These are phyloP conservation scores for Glycyrrhiza uralensis DNA, from an alignment of 306 rosid genomes.

Conservation along the genomic window DNA sequence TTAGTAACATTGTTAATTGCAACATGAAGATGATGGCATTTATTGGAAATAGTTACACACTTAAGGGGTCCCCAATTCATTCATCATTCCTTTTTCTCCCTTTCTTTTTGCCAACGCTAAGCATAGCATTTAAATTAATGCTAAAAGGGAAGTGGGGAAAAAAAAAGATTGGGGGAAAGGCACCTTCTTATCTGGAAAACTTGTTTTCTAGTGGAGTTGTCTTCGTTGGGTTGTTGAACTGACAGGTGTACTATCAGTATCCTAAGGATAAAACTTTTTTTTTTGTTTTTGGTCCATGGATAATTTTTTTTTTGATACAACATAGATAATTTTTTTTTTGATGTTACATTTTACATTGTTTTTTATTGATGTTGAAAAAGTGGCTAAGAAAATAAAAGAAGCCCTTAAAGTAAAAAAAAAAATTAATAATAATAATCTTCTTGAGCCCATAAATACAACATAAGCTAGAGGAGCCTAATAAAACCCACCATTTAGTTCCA, in stretches of 20 bases:
- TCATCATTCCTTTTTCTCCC: neutral
- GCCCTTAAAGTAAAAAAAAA: slow-evolving; percentile 5
- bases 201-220: slow-evolving; percentile 38
- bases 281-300: neutral
- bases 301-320: neutral
- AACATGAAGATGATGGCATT: slow-evolving; percentile 8
- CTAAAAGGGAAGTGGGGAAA: slow-evolving; percentile 24
- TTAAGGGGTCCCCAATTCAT: neutral
- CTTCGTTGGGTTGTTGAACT: slow-evolving; percentile 35
- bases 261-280: neutral
- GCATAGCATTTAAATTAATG: slow-evolving; percentile 22
- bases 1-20: neutral
- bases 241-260: slow-evolving; percentile 28
- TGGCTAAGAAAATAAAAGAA: slow-evolving; percentile 32
- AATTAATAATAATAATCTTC: slow-evolving; percentile 7
- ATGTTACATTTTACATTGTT: neutral
- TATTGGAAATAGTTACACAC: neutral
- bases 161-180: slow-evolving; percentile 3
- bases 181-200: slow-evolving; percentile 28
- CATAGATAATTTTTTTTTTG: neutral
- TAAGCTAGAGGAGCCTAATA: neutral
- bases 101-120: slow-evolving; percentile 4
- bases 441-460: slow-evolving; percentile 52
- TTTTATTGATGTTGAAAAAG: slow-evolving; percentile 6
- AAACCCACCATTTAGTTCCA: slow-evolving; percentile 87